phyloP scores from a whole-genome alignment of 306 rosid genomes.

The Vigna nakashimae region DNA sequence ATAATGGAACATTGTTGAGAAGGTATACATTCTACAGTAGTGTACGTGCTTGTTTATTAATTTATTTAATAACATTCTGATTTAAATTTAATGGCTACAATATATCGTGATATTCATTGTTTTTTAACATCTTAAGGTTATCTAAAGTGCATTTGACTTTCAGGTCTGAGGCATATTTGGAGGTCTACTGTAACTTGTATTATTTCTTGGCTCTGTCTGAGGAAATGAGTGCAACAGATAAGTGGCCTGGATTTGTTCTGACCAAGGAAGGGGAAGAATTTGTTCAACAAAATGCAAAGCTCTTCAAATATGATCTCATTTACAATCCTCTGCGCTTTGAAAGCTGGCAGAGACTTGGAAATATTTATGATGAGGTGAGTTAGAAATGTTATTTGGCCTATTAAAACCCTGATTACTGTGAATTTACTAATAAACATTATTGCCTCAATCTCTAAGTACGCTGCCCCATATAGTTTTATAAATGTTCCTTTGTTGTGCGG shows the following conservation, averaged over 20 bases:
- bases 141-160: slow-evolving; percentile 50
- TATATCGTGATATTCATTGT: slow-evolving; percentile 41
- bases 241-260: slow-evolving; percentile 96
- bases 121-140: slow-evolving; percentile 38
- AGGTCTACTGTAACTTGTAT: slow-evolving; percentile 88
- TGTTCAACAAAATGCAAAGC: slow-evolving; percentile 88
- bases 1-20: slow-evolving; percentile 62
- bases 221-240: slow-evolving; percentile 97
- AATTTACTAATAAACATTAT: slow-evolving; percentile 17
- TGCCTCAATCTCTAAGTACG: slow-evolving; percentile 36
- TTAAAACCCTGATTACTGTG: slow-evolving; percentile 31
- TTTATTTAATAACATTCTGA: slow-evolving; percentile 24
- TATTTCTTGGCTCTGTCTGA: slow-evolving; percentile 92
- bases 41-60: slow-evolving; percentile 24
- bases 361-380: slow-evolving; percentile 90
- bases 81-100: slow-evolving; percentile 28
- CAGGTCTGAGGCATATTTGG: slow-evolving; percentile 94
- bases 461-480: slow-evolving; percentile 23
- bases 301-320: slow-evolving; percentile 87
- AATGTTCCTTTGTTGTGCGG: slow-evolving; percentile 43
- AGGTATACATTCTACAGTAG: slow-evolving; percentile 59
- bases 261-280: slow-evolving; percentile 98
- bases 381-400: slow-evolving; percentile 38
- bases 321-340: slow-evolving; percentile 89
- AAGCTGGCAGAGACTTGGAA: slow-evolving; percentile 95